Conservation (phyloP, 73 alveolate genomes). For the Effrenium voratum region DNA sequence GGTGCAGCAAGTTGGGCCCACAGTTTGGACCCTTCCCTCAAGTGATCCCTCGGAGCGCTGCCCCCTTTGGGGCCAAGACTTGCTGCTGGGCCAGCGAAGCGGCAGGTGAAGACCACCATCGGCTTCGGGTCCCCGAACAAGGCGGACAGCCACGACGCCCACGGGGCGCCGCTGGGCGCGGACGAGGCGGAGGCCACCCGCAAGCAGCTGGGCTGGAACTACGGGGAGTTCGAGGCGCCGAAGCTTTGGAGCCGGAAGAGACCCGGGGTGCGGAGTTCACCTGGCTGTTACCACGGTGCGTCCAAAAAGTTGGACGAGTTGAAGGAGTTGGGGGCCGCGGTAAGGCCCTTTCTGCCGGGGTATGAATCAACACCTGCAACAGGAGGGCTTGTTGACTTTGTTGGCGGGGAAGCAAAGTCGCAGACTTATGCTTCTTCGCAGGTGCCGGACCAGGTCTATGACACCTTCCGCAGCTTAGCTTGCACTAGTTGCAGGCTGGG, state of each 20-base stretch:
- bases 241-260: neutral
- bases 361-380: neutral
- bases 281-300: too few species aligned
- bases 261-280: too few species aligned
- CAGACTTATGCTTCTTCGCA: too few species aligned
- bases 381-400: neutral
- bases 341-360: neutral
- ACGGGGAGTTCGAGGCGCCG: neutral
- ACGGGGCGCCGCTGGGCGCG: constrained; percentile 43
- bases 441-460: constrained; percentile 30
- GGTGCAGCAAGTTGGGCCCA: too few species aligned
- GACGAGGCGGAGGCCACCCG: constrained; percentile 42
- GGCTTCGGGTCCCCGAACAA: constrained; percentile 50
- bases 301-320: neutral
- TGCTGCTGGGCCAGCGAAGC: neutral
- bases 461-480: neutral
- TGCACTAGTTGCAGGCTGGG: too few species aligned
- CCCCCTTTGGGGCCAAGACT: neutral
- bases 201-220: neutral
- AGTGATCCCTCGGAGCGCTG: too few species aligned
- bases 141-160: constrained; percentile 48
- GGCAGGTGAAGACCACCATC: constrained; percentile 46
- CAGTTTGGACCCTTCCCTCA: too few species aligned
- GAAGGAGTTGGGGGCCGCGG: neutral
- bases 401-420: neutral